Percentiles rank a stretch among this genome's conserved stretches.
Evolutionary conservation across 331 rosid genomes (phyloP).

Genomic region (Rosa hybrid): DNA sequence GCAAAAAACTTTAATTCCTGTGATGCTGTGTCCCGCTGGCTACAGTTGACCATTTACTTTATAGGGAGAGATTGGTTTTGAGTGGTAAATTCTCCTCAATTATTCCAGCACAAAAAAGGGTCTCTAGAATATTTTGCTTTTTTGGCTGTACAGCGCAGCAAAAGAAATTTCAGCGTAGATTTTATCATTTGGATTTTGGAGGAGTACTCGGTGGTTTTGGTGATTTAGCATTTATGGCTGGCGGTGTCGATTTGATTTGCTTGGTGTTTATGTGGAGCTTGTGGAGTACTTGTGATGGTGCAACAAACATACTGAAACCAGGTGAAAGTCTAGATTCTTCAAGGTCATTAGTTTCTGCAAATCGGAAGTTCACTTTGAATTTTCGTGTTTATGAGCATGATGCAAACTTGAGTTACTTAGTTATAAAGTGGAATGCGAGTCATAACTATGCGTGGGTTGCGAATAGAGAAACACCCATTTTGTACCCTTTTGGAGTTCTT

Average conservation of each 20-base stretch:
- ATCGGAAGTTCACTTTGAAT: background rate
- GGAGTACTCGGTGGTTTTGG: background rate
- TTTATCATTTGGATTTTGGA: background rate
- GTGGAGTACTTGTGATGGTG: background rate
- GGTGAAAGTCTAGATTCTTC: conserved; percentile 12
- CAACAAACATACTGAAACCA: background rate
- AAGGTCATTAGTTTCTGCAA: conserved; percentile 4
- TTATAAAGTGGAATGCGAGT: background rate
- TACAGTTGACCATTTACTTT: background rate
- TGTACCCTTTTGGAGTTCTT: conserved; percentile 3
- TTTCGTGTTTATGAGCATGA: background rate
- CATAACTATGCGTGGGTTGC: conserved; percentile 2
- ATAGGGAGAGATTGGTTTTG: background rate
- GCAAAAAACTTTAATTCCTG: background rate
- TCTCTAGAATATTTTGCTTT: background rate
- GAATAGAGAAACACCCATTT: background rate
- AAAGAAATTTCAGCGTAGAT: background rate
- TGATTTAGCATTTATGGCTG: background rate
- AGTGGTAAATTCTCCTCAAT: background rate
- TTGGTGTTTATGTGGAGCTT: background rate
- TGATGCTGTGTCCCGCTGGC: background rate
- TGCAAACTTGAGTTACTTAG: background rate
- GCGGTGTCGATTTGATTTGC: background rate
- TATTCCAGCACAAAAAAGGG: background rate
- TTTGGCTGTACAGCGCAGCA: background rate